Evolutionary conservation across 306 rosid species (phyloP), one percentile per base, ranked within the genome.

Genomic region (Cucurbita maxima): DNA sequence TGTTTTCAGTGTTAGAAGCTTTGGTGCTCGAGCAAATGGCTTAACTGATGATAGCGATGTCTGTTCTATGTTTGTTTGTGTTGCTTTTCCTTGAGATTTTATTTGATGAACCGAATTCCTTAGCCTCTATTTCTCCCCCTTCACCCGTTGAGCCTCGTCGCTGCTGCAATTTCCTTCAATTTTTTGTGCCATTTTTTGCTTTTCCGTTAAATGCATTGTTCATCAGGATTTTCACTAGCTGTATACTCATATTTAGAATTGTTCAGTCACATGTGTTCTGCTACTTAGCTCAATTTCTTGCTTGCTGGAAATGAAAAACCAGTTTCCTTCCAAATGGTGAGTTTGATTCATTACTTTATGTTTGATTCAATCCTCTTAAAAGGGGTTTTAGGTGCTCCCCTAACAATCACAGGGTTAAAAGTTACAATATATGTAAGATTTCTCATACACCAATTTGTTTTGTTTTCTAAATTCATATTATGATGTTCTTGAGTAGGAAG

Each of bases 1-100:
- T 75, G 11, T 71, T 5, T 84, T 75, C 68, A 51, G 74, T 75
- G 88, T 84, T 41, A 75, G 58, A 79, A 84, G 79, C 74, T 84
- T 79, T 62, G 88, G 88, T 15, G 82, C 88, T 50, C 64, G 14
- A 64, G 88, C 84, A 5, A 83, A 84, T 25, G 86, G 86, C 70
- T 82, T 14, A 13, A 82, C 79, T 15, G 86, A 82, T 54, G 86
- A 82, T 57, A 82, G 71, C 78, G 16, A 76, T 14, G 86, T 82
- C 19, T n/a, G 76, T 60, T 68, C 77, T 37, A 36, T 20, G 30
- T 56, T 10, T 76, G 69, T 48, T 75, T 11, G 8, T 52, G 45
- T 30, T 15, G 44, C 9, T 37, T 41, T 38, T 15, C 20, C n/a
- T 44, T 56, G 68, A 44, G n/a, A 10, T 34, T 52, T 71, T 71